Conservation (phyloP, 1,139 yeast genomes). For the Lizanozyma gosingica region DNA sequence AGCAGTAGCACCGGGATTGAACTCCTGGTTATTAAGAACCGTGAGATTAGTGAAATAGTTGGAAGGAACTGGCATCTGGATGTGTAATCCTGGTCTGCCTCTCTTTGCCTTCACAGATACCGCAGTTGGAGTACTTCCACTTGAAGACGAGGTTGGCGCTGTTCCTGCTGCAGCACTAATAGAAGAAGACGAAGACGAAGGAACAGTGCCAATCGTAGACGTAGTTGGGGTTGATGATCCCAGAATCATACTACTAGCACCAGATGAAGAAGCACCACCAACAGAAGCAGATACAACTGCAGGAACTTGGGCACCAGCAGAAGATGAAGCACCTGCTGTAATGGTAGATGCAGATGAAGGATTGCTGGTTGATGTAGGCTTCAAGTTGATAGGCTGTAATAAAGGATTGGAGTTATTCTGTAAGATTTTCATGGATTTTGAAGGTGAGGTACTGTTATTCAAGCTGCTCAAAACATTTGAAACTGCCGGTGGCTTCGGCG, state of each 20-base stretch:
- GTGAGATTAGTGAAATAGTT: slow-evolving; percentile 23
- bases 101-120: slow-evolving; percentile 12
- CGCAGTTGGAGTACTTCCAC: background rate
- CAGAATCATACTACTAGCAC: too few relatives aligned
- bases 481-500: slow-evolving; percentile 29
- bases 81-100: slow-evolving; percentile 32
- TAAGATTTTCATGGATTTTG: slow-evolving; percentile 49
- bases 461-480: slow-evolving; percentile 6
- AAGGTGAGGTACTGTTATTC: slow-evolving; percentile 28
- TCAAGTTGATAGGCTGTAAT: slow-evolving; percentile 53
- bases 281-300: too few relatives aligned
- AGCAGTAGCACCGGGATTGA: slow-evolving; percentile 11
- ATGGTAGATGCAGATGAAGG: slow-evolving; percentile 3
- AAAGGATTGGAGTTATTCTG: slow-evolving; percentile 38
- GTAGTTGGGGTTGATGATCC: slow-evolving; percentile 9
- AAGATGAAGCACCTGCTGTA: slow-evolving; percentile 2
- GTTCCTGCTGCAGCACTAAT: too few relatives aligned
- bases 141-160: background rate
- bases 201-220: too few relatives aligned
- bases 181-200: too few relatives aligned
- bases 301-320: background rate
- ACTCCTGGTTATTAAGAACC: slow-evolving; percentile 26
- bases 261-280: slow-evolving; percentile 1
- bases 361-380: slow-evolving; percentile 10
- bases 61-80: slow-evolving; percentile 43